Evolutionary conservation across 2,329 filamentous ascomycete genomes (phyloP), one percentile per base, ranked within the genome.

Genomic region (Aspergillus awamori): DNA sequence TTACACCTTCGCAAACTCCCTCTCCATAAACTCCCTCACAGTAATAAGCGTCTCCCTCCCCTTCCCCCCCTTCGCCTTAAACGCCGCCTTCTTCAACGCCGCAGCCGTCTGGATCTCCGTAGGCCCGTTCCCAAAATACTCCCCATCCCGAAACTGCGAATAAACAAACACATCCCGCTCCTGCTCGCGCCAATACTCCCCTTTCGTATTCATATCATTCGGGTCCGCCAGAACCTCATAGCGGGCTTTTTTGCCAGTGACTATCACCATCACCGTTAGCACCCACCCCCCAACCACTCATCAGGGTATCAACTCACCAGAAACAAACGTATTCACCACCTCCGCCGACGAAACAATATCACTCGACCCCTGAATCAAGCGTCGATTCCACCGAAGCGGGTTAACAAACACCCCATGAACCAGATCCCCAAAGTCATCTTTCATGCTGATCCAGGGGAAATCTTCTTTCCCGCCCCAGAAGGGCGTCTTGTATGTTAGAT

Each of bases 371-470:
- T 80, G 79, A 0, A 81, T 63, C 0, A 78, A 65, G 4, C 63
- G 65, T 1, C 76, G 73, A 61, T 75, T 74, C 68, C 76, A 79
- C 41, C 71, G 70, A 48, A 69, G 69, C 1, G 79, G 79, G 11
- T 75, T 70, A 7, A 82, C 70, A 17, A 82, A 77, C 3, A 80
- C 69, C 2, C 79, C 80, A 7, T 82, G 80, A 10, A 82, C 75
- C 17, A 82, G 71, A 56, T 82, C 80, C 4, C 80, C 80, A 58
- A 74, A 82, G 65, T 82, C 80, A 36, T 79, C 73, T 0, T 61
- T 63, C 3, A 81, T 76, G 26, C 72, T 69, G 24, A 82, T 72
- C 62, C 76, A 80, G 0, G 77, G 79, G 0, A 80, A 69, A 7
- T 73, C 65, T 39, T 74, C 72, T 1, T 72, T 72, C 0, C 79